Evolutionary conservation across 2,329 filamentous ascomycete species (phyloP).

Genomic region (Beauveria caledonica): DNA sequence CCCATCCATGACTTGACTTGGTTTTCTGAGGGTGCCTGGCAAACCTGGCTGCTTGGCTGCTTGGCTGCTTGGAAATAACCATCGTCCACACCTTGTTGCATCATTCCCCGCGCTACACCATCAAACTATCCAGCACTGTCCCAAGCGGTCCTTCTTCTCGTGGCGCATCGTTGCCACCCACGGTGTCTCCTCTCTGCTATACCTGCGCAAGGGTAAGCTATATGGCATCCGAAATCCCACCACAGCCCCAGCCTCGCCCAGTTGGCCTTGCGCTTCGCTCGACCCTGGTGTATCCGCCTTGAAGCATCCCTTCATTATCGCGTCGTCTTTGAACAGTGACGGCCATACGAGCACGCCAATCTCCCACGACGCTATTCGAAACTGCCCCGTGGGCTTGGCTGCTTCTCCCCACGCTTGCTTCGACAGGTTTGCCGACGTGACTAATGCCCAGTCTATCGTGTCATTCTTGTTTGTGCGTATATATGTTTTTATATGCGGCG

Average conservation of each 20-base stretch:
- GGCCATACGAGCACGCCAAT: constrained; percentile 81
- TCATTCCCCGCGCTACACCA: background rate
- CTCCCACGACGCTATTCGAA: constrained; percentile 74
- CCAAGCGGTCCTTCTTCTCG: constrained; percentile 53
- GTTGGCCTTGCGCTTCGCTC: background rate
- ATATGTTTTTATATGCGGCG: constrained; percentile 87
- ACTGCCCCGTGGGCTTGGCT: constrained; percentile 45
- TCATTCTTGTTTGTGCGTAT: constrained; percentile 50
- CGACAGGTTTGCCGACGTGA: constrained; percentile 87
- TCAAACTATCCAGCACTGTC: constrained; percentile 30
- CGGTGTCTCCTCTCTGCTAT: constrained; percentile 55
- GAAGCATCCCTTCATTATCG: constrained; percentile 62
- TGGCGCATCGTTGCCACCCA: constrained; percentile 65
- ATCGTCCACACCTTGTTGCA: background rate
- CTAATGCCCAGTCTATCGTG: constrained; percentile 71
- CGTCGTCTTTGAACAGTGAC: constrained; percentile 39
- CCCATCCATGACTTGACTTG: too few relatives aligned
- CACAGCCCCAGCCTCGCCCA: constrained; percentile 25
- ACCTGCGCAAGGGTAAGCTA: constrained; percentile 62
- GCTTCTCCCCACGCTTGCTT: constrained; percentile 81
- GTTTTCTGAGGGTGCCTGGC: too few relatives aligned
- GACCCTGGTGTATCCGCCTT: constrained; percentile 45
- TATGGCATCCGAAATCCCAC: constrained; percentile 79
- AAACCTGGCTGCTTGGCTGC: too few relatives aligned
- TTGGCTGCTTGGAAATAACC: background rate